Percentiles rank a stretch among this genome's conserved stretches.
phyloP scores from a whole-genome alignment of 768 basidiomycete genomes.

The Auricularia heimuer region DNA sequence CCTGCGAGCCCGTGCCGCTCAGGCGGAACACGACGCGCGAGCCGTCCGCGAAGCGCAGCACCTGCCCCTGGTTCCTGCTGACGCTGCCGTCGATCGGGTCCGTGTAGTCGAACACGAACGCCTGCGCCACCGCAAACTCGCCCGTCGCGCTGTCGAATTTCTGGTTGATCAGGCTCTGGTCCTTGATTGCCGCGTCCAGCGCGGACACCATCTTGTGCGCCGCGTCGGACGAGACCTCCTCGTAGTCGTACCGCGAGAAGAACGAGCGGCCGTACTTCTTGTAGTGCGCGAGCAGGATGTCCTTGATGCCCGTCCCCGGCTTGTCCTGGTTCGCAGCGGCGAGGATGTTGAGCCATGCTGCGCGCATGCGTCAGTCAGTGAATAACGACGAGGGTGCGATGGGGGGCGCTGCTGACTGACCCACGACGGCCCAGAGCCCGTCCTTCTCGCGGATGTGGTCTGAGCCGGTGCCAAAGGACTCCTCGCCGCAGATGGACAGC shows the following conservation, averaged over 20 bases:
- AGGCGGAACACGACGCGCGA: conserved; percentile 92
- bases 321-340: conserved; percentile 75
- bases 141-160: conserved; percentile 52
- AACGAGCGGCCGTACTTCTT: conserved; percentile 90
- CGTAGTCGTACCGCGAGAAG: conserved; percentile 99
- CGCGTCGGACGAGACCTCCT: conserved; percentile 87
- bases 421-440: conserved; percentile 93
- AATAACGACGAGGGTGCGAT: background rate
- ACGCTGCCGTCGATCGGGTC: conserved; percentile 96
- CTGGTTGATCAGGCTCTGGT: no score
- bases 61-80: conserved; percentile 92
- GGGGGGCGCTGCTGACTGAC: conserved; percentile 27
- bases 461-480: conserved; percentile 99
- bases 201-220: conserved; percentile 77
- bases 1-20: conserved; percentile 91
- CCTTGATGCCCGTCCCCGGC: conserved; percentile 81
- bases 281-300: conserved; percentile 82
- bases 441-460: conserved; percentile 99
- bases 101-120: conserved; percentile 90
- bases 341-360: conserved; percentile 93
- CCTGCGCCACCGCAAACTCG: conserved; percentile 65
- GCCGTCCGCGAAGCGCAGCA: conserved; percentile 85
- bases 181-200: conserved; percentile 35
- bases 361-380: conserved; percentile 19
- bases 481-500: conserved; percentile 97